Base-by-base conservation (phyloP, 1,284 basidiomycete genomes). In the Stygiomarasmius scandens region DNA sequence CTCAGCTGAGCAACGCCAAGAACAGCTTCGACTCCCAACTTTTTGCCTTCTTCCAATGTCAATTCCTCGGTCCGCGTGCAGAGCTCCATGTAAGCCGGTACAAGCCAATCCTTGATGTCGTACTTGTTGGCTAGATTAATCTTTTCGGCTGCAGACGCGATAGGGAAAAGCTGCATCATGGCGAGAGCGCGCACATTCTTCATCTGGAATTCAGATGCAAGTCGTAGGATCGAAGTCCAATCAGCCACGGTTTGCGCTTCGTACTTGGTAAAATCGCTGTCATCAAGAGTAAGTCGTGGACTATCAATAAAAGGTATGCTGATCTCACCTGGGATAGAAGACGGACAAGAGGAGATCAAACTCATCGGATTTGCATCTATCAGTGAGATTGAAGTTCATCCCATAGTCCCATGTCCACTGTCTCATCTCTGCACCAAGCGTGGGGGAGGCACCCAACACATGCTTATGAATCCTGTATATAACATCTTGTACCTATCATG, bases 171-270 rank as follows among this genome's bases (percentile, higher is more conserved):
- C 20, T 72, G 65, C 16, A 66, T 63, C 47, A 75, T 64, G 23
- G 75, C 71, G 22, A 76, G 71, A 1, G 61, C 61, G n/a, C 71
- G 67, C 22, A 78, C 59, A 38, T 71, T 66, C 1, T 57, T 27
- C 63, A 77, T 75, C 14, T 65, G 65, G 69, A 70, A 75, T 23
- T 63, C 63, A 11, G 67, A 65, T 1, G 74, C 63, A 24, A 77
- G 68, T 12, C 69, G 61, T 11, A 77, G 72, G 36, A 77, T 64
- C 2, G 72, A 70, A 25, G 67, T 71, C 76, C 77, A 79, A 47
- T 77, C 71, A 32, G 68, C 64, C n/a, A 66, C 61, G 11, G 71
- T 71, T 3, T 62, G 62, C 38, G 71, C 62, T 49, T 74, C 69
- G 9, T 63, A 64, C 16, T 64, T 58, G 1, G 59, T 49, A 19